Evolutionary conservation across 108 stramenopile genomes (phyloP), one percentile per base, ranked within the genome.

Genomic region (Skeletonema tropicum): DNA sequence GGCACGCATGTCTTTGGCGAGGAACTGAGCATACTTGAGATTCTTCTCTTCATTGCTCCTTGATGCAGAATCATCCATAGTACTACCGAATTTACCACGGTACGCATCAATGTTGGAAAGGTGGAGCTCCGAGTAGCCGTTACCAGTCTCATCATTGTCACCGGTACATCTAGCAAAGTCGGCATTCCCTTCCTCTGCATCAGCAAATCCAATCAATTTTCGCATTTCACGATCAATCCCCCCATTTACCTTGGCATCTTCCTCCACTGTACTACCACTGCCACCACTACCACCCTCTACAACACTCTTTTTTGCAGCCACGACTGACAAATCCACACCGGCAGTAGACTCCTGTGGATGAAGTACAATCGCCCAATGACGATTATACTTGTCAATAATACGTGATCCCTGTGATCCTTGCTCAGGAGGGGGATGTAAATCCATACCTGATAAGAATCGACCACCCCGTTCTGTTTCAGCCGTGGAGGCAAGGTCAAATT

Each of bases 401-500:
- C 86, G 83, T 49, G 88, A 75, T 23, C 90, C 90, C 23, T 80
- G 86, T 25, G 81, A 83, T 59, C 91, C 91, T 39, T 75, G 70
- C 14, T 78, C 83, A 30, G 63, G 70, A 67, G 80, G 80, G 6
- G 94, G 94, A 70, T 90, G 88, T 26, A 89, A 78, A 76, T 96
- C 94, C 49, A 69, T 75, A 11, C 72, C 73, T 61, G 82, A 78
- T 57, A 96, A 66, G n/a, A 91, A 73, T 35, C 90, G 60, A 45
- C 60, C 71, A 9, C 94, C 94, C 26, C 94, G 88, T 70, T 96
- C 94, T 2, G 91, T 89, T 69, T 88, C 89, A 59, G 88, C 81
- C 0, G 94, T 96, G 26, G 88, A 79, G n/a, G 91, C 89, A 31
- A 96, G 63, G 71, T 96, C 94, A 69, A 96, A 96, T 77, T 96